Conservation (phyloP, 2,329 filamentous ascomycete species). For the Colletotrichum sp. region DNA sequence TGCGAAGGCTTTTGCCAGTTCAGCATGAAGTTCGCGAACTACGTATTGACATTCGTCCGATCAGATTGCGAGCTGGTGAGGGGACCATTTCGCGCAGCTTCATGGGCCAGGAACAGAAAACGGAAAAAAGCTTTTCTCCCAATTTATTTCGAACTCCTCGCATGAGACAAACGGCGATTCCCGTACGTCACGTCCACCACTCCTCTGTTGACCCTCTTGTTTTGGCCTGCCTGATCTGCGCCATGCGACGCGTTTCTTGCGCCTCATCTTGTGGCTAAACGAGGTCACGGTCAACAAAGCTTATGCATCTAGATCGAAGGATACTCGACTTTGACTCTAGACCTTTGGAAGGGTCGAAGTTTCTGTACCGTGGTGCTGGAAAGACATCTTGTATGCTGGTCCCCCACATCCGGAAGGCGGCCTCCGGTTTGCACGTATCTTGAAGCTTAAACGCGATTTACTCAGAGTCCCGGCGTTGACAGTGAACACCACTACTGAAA, state of each 20-base stretch:
- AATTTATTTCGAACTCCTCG: neutral
- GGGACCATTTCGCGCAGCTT: neutral
- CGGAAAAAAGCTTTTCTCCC: neutral
- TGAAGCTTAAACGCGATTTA: neutral
- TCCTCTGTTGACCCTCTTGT: neutral
- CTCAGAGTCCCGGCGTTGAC: neutral
- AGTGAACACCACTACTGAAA: neutral
- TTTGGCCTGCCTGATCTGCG: conserved; percentile 15
- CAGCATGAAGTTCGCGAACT: conserved; percentile 1
- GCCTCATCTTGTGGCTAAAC: neutral
- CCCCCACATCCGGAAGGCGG: neutral
- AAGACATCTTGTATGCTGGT: neutral
- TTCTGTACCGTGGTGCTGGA: neutral
- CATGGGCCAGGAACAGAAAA: neutral
- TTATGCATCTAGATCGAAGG: neutral
- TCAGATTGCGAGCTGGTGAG: neutral
- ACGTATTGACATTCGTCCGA: neutral
- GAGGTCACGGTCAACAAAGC: neutral
- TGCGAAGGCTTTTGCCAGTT: neutral
- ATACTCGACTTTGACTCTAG: neutral
- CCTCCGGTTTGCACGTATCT: neutral
- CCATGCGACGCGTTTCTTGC: neutral
- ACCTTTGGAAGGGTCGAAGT: neutral
- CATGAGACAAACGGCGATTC: neutral
- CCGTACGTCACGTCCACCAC: neutral